These are phyloP conservation scores for Primulina huaijiensis DNA, from an alignment of 257 asterid genomes.

Conservation along the genomic window DNA sequence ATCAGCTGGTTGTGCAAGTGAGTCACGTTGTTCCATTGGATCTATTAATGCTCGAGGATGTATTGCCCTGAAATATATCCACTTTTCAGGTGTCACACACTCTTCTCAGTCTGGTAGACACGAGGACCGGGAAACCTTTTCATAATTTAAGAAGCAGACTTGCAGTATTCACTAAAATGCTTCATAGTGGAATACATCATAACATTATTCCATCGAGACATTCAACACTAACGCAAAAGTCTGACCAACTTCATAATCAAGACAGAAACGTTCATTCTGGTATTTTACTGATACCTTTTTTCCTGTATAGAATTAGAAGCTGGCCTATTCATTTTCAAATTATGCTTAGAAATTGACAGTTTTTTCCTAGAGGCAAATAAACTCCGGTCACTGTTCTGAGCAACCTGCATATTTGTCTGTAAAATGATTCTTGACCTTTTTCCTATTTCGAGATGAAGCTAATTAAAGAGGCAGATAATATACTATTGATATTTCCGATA, in stretches of 20 bases:
- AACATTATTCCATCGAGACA: constrained; percentile 55
- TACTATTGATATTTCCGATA: constrained; percentile 6
- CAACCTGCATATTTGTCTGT: constrained; percentile 4
- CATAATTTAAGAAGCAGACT: constrained; percentile 60
- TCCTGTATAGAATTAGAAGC: constrained; percentile 13
- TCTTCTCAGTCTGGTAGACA: constrained; percentile 82
- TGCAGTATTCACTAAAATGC: constrained; percentile 78
- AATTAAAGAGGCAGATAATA: neutral
- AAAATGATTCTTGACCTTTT: neutral
- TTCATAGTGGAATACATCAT: constrained; percentile 79
- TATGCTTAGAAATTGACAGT: constrained; percentile 4
- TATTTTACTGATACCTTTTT: constrained; percentile 29
- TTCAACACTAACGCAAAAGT: constrained; percentile 36
- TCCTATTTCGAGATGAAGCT: neutral
- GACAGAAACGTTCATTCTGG: constrained; percentile 50
- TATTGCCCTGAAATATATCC: constrained; percentile 30
- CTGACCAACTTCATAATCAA: constrained; percentile 32
- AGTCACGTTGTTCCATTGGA: constrained; percentile 38
- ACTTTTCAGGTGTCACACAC: constrained; percentile 91
- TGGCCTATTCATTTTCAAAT: constrained; percentile 12
- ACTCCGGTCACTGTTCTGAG: neutral
- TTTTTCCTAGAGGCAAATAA: constrained; percentile 3
- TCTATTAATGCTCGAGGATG: constrained; percentile 17
- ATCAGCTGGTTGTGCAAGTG: constrained; percentile 79
- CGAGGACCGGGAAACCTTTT: constrained; percentile 70